Evolutionary conservation across 73 alveolate genomes (phyloP).

Genomic region (Paramecium primaurelia): DNA sequence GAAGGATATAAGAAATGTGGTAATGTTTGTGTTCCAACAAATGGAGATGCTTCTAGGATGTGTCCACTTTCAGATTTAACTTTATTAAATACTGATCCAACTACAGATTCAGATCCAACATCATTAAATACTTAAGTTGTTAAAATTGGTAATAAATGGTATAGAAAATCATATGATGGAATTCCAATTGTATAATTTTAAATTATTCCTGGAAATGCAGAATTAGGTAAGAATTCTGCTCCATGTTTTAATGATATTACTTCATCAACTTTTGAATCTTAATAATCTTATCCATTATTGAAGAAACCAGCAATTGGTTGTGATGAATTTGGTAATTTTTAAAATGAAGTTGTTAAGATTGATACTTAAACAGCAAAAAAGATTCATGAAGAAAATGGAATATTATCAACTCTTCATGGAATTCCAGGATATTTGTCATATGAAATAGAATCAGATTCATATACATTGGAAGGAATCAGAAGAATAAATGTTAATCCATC

Average conservation of each 20-base stretch:
- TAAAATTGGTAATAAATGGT: background rate
- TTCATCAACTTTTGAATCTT: background rate
- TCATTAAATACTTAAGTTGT: background rate
- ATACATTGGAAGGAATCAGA: background rate
- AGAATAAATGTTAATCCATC: background rate
- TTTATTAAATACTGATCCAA: background rate
- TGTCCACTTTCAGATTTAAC: background rate
- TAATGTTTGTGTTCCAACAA: background rate
- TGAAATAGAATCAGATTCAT: background rate
- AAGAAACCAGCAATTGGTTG: constrained; percentile 2
- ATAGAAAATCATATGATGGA: background rate
- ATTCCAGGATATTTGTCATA: background rate
- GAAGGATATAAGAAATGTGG: background rate
- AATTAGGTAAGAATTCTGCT: background rate
- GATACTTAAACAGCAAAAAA: background rate
- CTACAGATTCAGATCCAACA: background rate
- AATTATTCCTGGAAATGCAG: background rate
- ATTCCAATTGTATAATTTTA: background rate
- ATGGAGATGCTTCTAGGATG: background rate
- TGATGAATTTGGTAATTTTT: background rate
- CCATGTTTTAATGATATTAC: background rate
- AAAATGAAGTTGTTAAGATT: background rate
- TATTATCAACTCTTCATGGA: too few species aligned
- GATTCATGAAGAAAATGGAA: background rate
- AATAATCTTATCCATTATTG: background rate